Evolutionary conservation across 768 basidiomycete genomes (phyloP).

Genomic region (Sporobolomyces phaffii): DNA sequence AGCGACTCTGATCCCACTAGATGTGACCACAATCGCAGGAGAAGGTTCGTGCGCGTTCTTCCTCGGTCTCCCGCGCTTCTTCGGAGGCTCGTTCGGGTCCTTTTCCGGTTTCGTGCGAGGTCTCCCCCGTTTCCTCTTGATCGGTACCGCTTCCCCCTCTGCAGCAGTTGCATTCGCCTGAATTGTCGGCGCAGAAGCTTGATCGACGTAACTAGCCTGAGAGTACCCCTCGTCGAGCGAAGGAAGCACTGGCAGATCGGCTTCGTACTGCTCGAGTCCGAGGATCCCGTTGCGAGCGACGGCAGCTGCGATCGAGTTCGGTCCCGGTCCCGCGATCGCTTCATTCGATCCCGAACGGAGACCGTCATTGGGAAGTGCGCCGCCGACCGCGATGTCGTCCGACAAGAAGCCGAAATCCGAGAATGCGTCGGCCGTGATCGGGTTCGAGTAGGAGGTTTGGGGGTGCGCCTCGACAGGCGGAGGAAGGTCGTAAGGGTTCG

Average conservation of each 20-base stretch:
- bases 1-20: no score
- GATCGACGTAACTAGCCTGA: not conserved
- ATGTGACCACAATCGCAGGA: no score
- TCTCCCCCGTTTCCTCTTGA: not conserved
- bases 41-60: not conserved
- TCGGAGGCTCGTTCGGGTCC: not conserved
- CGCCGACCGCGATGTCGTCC: not conserved
- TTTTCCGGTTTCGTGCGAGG: not conserved
- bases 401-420: not conserved
- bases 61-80: not conserved
- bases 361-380: not conserved
- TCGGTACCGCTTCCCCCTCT: not conserved
- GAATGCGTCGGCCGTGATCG: not conserved
- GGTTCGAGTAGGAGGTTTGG: not conserved
- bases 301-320: not conserved
- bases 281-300: not conserved
- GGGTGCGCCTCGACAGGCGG: no score
- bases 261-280: no score
- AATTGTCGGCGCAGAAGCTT: not conserved
- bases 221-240: no score
- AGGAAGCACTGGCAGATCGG: no score
- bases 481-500: not conserved
- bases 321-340: conserved; percentile 1
- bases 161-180: not conserved
- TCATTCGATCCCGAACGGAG: not conserved